Evolutionary conservation across 2,329 filamentous ascomycete species (phyloP).

Genomic region (Ophiostoma quercus): DNA sequence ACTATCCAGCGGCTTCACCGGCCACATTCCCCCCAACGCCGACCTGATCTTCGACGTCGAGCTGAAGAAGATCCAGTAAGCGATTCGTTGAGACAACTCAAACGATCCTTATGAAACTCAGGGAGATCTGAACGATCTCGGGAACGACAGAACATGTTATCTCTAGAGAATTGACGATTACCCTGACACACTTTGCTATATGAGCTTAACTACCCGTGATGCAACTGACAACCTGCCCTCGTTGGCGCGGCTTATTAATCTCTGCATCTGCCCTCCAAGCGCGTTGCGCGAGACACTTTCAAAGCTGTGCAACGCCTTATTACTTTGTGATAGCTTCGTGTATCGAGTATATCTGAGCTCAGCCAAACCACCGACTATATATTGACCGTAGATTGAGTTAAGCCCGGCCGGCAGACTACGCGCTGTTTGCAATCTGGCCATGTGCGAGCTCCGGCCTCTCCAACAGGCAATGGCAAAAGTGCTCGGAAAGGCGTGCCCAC

Average conservation of each 20-base stretch:
- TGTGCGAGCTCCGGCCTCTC: neutral
- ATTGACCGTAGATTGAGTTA: too few species aligned
- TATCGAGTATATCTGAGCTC: too few species aligned
- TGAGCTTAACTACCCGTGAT: neutral
- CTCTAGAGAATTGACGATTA: neutral
- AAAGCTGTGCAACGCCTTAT: neutral
- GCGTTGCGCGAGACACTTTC: neutral
- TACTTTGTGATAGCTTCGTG: too few species aligned
- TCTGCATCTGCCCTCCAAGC: too few species aligned
- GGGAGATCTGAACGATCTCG: neutral
- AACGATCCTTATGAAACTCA: slow-evolving; percentile 4
- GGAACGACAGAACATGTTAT: neutral
- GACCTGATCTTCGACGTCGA: slow-evolving; percentile 61
- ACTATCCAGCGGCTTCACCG: slow-evolving; percentile 64
- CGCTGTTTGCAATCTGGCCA: slow-evolving; percentile 1
- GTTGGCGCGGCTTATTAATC: neutral
- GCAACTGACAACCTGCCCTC: too few species aligned
- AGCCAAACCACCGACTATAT: too few species aligned
- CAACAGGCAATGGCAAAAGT: neutral
- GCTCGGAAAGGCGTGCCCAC: slow-evolving; percentile 11
- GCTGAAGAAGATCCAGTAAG: slow-evolving; percentile 34
- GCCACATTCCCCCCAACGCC: slow-evolving; percentile 68
- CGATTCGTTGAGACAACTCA: slow-evolving; percentile 2
- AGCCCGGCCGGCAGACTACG: too few species aligned
- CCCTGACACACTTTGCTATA: neutral